These are phyloP conservation scores for Pythium phragmiticola DNA, from an alignment of 352 stramenopile genomes.

Conservation along the genomic window DNA sequence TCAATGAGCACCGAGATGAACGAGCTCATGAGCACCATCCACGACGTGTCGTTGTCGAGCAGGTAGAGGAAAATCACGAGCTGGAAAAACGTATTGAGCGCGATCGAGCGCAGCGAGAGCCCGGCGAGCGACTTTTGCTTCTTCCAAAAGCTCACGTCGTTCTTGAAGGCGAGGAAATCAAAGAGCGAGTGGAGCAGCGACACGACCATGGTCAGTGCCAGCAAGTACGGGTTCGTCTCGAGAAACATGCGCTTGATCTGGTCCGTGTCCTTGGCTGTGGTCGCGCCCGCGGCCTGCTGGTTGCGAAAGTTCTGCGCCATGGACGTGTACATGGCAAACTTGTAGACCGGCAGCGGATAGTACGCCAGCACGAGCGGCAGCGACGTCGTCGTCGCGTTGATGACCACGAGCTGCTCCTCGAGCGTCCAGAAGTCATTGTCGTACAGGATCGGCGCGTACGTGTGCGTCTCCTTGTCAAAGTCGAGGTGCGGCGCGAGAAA, in stretches of 20 bases:
- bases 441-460: constrained; percentile 91
- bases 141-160: constrained; percentile 98
- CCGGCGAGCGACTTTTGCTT: constrained; percentile 97
- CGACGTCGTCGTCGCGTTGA: constrained; percentile 87
- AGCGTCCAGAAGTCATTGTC: constrained; percentile 95
- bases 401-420: constrained; percentile 76
- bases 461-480: constrained; percentile 47
- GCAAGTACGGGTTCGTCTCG: constrained; percentile 97
- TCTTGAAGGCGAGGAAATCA: constrained; percentile 99
- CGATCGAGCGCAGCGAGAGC: constrained; percentile 92
- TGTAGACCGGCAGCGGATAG: constrained; percentile 85
- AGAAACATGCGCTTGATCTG: constrained; percentile 95
- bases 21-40: constrained; percentile 93
- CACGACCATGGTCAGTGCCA: constrained; percentile 94
- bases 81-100: constrained; percentile 97
- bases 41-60: constrained; percentile 96
- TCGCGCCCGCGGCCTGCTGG: constrained; percentile 92
- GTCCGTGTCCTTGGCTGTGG: constrained; percentile 86
- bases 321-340: constrained; percentile 92
- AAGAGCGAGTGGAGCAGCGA: constrained; percentile 98
- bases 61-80: constrained; percentile 98
- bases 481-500: constrained; percentile 67
- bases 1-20: constrained; percentile 85
- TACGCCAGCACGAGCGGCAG: constrained; percentile 87
- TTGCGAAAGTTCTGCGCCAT: constrained; percentile 92